Evolutionary conservation across 2,329 filamentous ascomycete species (phyloP).

Genomic region (Allantophomopsis lycopodina): DNA sequence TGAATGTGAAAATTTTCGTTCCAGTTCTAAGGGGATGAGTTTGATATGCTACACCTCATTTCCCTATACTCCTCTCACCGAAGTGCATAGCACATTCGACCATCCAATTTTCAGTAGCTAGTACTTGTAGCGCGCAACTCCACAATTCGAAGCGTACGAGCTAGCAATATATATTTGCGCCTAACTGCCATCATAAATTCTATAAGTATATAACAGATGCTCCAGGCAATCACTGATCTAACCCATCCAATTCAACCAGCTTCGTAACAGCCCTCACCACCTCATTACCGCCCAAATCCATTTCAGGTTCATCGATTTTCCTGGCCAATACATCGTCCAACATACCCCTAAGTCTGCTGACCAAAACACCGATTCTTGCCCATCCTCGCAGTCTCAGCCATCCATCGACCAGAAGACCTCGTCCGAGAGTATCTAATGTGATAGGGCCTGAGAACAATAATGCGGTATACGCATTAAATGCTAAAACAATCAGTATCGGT

Average conservation of each 20-base stretch:
- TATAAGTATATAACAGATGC: too few relatives aligned
- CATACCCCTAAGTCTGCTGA: conserved; percentile 71
- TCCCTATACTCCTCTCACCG: too few relatives aligned
- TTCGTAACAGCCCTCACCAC: conserved; percentile 67
- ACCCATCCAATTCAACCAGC: conserved; percentile 79
- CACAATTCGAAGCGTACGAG: too few relatives aligned
- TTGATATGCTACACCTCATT: too few relatives aligned
- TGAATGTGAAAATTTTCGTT: too few relatives aligned
- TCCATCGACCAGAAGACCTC: conserved; percentile 80
- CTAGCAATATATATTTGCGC: too few relatives aligned
- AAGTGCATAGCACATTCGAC: too few relatives aligned
- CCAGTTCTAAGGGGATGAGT: too few relatives aligned
- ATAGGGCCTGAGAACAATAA: conserved; percentile 82
- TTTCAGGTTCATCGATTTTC: conserved; percentile 63
- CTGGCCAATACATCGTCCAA: conserved; percentile 71
- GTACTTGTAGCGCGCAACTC: too few relatives aligned
- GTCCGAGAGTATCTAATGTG: conserved; percentile 71
- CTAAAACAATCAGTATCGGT: conserved; percentile 20
- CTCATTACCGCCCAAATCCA: conserved; percentile 42
- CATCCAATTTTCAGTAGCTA: too few relatives aligned
- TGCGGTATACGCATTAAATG: conserved; percentile 80
- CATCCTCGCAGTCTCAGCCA: conserved; percentile 82
- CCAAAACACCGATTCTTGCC: conserved; percentile 86
- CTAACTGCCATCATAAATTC: too few relatives aligned
- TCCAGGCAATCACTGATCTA: conserved; percentile 35